Conservation (phyloP, 169 alveolate species). For the Hammondia hammondi region DNA sequence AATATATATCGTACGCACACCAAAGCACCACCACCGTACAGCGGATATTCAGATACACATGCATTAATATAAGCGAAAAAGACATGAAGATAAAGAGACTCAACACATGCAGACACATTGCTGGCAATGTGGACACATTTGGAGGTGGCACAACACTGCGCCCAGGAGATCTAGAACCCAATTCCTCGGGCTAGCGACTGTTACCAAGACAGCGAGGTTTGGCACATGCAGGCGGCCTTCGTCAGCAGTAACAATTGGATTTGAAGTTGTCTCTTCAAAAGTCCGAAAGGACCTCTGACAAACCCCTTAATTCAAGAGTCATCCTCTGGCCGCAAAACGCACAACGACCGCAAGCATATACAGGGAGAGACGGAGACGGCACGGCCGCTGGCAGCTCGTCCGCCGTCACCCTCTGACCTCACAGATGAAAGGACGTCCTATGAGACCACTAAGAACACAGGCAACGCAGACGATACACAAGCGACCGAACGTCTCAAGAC, state of each 20-base stretch:
- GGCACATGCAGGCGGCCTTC: background rate
- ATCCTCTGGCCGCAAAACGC: background rate
- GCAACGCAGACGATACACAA: too few species aligned
- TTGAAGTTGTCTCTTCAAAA: background rate
- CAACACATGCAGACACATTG: too few species aligned
- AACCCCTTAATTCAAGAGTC: conserved; percentile 34
- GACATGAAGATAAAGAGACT: too few species aligned
- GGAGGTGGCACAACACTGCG: background rate
- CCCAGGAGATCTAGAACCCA: background rate
- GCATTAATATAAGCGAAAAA: too few species aligned
- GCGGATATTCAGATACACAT: background rate
- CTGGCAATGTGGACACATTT: too few species aligned
- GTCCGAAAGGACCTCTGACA: background rate
- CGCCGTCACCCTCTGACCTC: too few species aligned
- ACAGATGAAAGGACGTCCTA: too few species aligned
- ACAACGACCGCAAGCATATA: background rate
- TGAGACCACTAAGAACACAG: too few species aligned
- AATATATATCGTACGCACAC: background rate
- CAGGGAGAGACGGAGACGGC: background rate
- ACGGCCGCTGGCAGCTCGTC: too few species aligned
- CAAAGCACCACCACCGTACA: background rate
- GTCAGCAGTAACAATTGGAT: conserved; percentile 35
- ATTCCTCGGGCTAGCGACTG: background rate
- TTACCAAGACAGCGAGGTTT: too few species aligned
- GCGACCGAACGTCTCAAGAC: too few species aligned